Conservation (phyloP, 1,284 basidiomycete species). For the Irpex lacteus region DNA sequence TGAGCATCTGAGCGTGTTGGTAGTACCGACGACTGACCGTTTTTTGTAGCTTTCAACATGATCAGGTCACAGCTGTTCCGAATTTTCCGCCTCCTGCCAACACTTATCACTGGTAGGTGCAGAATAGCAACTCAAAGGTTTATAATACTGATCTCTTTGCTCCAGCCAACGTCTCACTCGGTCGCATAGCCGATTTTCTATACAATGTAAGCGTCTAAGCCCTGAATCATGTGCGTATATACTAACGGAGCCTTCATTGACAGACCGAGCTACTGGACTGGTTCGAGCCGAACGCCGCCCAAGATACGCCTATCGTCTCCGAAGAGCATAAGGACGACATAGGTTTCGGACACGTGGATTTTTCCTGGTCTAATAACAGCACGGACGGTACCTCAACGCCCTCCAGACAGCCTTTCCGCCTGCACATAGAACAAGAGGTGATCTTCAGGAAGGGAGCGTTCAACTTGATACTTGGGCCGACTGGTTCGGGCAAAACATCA, state of each 20-base stretch:
- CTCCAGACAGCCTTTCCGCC: constrained; percentile 40
- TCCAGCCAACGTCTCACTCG: constrained; percentile 45
- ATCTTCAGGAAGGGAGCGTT: constrained; percentile 55
- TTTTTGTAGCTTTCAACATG: constrained; percentile 30
- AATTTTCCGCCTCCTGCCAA: constrained; percentile 31
- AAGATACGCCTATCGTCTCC: constrained; percentile 17
- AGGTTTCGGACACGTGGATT: constrained; percentile 38
- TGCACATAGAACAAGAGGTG: constrained; percentile 50
- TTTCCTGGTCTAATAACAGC: constrained; percentile 36
- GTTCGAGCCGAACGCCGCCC: constrained; percentile 28
- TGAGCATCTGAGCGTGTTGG: not conserved
- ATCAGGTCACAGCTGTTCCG: constrained; percentile 30
- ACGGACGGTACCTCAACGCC: constrained; percentile 31
- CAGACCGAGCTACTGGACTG: constrained; percentile 51
- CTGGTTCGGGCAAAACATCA: constrained; percentile 52
- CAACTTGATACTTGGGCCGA: constrained; percentile 64
- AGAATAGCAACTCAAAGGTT: constrained; percentile 28
- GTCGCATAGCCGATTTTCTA: constrained; percentile 47
- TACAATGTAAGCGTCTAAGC: constrained; percentile 32
- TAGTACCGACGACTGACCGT: not conserved
- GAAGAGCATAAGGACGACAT: constrained; percentile 30
- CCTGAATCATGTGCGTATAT: constrained; percentile 5
- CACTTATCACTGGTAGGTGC: constrained; percentile 31
- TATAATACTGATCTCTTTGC: not conserved
- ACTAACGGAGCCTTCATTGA: not conserved